These are phyloP conservation scores for Phascolomyces articulosus DNA, from an alignment of 371 early-diverging fungal species.

Conservation along the genomic window DNA sequence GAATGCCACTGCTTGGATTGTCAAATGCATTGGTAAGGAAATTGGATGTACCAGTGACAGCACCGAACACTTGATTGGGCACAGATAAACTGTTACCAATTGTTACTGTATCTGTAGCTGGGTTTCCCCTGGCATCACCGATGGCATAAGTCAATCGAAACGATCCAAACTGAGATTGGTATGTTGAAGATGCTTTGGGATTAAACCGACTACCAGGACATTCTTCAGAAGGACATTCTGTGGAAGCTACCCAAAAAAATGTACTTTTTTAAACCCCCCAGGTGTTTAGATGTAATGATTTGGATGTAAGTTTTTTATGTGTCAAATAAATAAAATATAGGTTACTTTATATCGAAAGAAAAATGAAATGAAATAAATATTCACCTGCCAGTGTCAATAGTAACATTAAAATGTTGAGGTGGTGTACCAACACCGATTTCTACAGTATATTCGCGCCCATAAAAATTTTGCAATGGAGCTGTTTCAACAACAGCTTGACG, in stretches of 20 bases:
- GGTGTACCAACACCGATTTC: slow-evolving; percentile 28
- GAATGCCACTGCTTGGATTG: slow-evolving; percentile 32
- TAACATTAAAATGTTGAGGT: slow-evolving; percentile 24
- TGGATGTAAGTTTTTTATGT: too few relatives aligned
- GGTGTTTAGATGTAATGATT: too few relatives aligned
- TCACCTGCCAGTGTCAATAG: slow-evolving; percentile 29
- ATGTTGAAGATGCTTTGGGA: slow-evolving; percentile 29
- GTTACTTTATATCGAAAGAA: background rate
- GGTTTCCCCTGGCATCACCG: slow-evolving; percentile 43
- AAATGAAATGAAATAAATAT: background rate
- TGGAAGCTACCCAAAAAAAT: slow-evolving; percentile 48
- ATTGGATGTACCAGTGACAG: too few relatives aligned
- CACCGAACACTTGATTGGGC: background rate
- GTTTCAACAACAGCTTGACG: slow-evolving; percentile 13
- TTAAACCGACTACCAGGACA: slow-evolving; percentile 45
- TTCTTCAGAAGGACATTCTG: slow-evolving; percentile 19
- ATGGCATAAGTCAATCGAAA: slow-evolving; percentile 44
- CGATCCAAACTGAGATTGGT: slow-evolving; percentile 19
- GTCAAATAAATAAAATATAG: too few relatives aligned
- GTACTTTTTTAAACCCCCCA: too few relatives aligned
- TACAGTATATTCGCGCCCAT: slow-evolving; percentile 22
- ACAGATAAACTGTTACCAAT: slow-evolving; percentile 10
- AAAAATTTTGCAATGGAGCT: slow-evolving; percentile 12
- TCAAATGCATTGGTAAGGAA: background rate
- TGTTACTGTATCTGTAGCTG: slow-evolving; percentile 28